Evolutionary conservation across 2,329 filamentous ascomycete genomes (phyloP).

Genomic region (Ilyonectria mors-panacis): DNA sequence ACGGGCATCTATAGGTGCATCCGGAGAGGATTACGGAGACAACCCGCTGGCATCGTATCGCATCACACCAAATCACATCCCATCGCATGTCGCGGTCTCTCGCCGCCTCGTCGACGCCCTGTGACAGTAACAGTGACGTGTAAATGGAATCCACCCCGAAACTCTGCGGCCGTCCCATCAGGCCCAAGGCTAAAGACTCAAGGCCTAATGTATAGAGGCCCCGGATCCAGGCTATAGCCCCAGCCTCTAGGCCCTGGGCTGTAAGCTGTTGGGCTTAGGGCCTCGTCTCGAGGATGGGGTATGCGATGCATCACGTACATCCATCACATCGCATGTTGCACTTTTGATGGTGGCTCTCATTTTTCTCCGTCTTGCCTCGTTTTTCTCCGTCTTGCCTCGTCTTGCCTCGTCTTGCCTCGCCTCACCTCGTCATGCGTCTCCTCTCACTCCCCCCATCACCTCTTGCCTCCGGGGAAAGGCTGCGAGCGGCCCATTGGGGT

Average conservation of each 20-base stretch:
- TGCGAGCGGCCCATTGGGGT: slow-evolving; percentile 14
- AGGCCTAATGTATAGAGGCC: slow-evolving; percentile 15
- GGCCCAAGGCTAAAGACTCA: slow-evolving; percentile 29
- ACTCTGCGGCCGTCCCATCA: slow-evolving; percentile 38
- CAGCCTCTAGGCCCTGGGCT: slow-evolving; percentile 29
- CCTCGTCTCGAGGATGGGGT: slow-evolving; percentile 27
- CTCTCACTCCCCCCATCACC: slow-evolving; percentile 1
- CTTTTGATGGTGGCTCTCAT: slow-evolving; percentile 23
- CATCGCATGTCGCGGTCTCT: slow-evolving; percentile 27
- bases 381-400: slow-evolving; percentile 28
- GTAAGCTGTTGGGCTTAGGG: slow-evolving; percentile 1
- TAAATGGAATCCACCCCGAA: slow-evolving; percentile 39
- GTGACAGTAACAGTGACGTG: slow-evolving; percentile 41
- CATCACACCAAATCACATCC: slow-evolving; percentile 31
- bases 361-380: slow-evolving; percentile 28
- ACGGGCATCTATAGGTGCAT: slow-evolving; percentile 17
- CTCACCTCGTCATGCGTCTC: slow-evolving; percentile 26
- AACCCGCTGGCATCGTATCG: slow-evolving; percentile 15
- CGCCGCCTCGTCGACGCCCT: slow-evolving; percentile 23
- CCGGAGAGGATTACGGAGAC: slow-evolving; percentile 16
- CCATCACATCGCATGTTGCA: slow-evolving; percentile 34
- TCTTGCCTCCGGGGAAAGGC: slow-evolving; percentile 16
- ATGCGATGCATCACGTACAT: slow-evolving; percentile 33
- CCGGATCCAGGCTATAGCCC: slow-evolving; percentile 13
- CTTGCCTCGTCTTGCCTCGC: slow-evolving; percentile 15